Evolutionary conservation across 2,329 filamentous ascomycete species (phyloP).

Genomic region (Diaporthe velutina): DNA sequence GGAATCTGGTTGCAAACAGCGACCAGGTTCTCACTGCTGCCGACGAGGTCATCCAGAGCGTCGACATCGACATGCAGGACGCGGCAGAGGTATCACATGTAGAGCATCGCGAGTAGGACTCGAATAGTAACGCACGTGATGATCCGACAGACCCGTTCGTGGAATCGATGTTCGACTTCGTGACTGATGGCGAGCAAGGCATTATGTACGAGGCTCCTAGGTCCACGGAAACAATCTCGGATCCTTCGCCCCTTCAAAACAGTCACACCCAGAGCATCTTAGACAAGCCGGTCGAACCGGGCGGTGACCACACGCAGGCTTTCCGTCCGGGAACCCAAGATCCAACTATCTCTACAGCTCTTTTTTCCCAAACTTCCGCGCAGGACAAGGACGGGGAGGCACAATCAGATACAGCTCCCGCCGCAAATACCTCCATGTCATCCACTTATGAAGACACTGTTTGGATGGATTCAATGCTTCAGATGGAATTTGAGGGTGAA

Average conservation of each 20-base stretch:
- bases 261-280: background rate
- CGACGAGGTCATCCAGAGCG: slow-evolving; percentile 1
- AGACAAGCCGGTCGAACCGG: background rate
- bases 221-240: too few species aligned
- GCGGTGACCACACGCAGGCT: background rate
- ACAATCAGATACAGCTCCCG: background rate
- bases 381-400: background rate
- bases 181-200: background rate
- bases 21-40: slow-evolving; percentile 4
- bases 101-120: slow-evolving; percentile 34
- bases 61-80: slow-evolving; percentile 32
- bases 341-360: background rate
- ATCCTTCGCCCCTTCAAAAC: too few species aligned
- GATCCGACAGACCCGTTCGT: background rate
- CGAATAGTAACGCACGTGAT: slow-evolving; percentile 4
- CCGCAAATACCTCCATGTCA: background rate
- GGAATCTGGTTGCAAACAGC: background rate
- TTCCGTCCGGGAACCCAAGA: background rate
- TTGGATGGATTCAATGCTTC: background rate
- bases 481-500: background rate
- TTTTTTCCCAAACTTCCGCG: too few species aligned
- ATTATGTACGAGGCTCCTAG: too few species aligned
- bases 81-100: slow-evolving; percentile 30
- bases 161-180: background rate
- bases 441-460: background rate